Evolutionary conservation across 2,329 filamentous ascomycete genomes (phyloP).

Genomic region (Escovopsis weberi): DNA sequence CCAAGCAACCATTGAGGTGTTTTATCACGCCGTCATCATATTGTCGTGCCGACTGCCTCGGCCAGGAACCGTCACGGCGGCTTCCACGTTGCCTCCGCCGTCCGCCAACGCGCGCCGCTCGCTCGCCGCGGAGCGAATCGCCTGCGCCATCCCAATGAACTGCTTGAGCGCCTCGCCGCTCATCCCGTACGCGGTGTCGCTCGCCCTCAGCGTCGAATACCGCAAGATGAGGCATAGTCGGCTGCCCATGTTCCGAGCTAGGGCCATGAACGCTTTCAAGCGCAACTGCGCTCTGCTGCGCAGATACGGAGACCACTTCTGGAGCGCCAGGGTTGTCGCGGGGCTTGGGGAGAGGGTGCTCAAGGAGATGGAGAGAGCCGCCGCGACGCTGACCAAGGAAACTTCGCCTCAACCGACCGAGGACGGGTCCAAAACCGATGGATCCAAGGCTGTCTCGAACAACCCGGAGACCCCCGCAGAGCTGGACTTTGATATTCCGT

Average conservation of each 20-base stretch:
- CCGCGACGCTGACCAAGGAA: slow-evolving; percentile 28
- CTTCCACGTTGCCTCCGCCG: slow-evolving; percentile 28
- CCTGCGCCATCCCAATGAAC: slow-evolving; percentile 37
- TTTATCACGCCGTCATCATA: slow-evolving; percentile 51
- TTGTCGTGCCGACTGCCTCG: slow-evolving; percentile 42
- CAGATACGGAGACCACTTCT: slow-evolving; percentile 41
- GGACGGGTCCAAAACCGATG: slow-evolving; percentile 7
- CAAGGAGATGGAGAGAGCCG: slow-evolving; percentile 40
- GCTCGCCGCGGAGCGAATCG: slow-evolving; percentile 42
- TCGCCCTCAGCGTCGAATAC: slow-evolving; percentile 47
- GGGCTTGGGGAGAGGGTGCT: slow-evolving; percentile 40
- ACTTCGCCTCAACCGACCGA: slow-evolving; percentile 14
- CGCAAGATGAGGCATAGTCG: slow-evolving; percentile 49
- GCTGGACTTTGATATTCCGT: slow-evolving; percentile 8
- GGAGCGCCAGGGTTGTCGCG: slow-evolving; percentile 39
- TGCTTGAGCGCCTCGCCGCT: slow-evolving; percentile 40
- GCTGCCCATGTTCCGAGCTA: slow-evolving; percentile 40
- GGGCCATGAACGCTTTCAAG: slow-evolving; percentile 40
- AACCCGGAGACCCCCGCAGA: slow-evolving; percentile 1
- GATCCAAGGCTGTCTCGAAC: slow-evolving; percentile 7
- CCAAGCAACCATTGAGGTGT: slow-evolving; percentile 43
- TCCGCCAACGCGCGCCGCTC: slow-evolving; percentile 42
- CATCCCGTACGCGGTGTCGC: slow-evolving; percentile 45
- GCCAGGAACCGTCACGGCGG: slow-evolving; percentile 23
- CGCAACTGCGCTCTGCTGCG: slow-evolving; percentile 38